A percentile compares a stretch with the other conserved stretches of the same genome.
phyloP scores from a whole-genome alignment of 2,329 filamentous ascomycete genomes.

The Cercospora zeae-maydis region DNA sequence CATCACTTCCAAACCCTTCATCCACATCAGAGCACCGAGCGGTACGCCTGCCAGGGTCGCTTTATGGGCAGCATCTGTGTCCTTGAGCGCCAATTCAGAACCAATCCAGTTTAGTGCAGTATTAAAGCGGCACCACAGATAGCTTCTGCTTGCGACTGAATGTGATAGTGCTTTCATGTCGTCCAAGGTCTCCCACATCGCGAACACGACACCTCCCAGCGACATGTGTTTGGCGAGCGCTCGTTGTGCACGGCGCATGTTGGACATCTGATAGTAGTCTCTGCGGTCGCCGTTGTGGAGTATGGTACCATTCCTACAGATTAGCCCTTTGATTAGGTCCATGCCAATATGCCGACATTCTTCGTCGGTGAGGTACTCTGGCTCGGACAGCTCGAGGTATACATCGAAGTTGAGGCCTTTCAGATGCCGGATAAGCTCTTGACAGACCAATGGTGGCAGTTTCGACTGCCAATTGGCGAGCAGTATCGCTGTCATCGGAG shows the following conservation, averaged over 20 bases:
- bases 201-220: conserved; percentile 42
- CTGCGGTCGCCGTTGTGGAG: conserved; percentile 41
- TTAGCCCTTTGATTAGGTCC: conserved; percentile 36
- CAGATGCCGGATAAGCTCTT: conserved; percentile 36
- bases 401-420: conserved; percentile 39
- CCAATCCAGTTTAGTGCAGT: conserved; percentile 47
- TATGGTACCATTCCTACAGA: conserved; percentile 42
- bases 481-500: conserved; percentile 41
- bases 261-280: conserved; percentile 45
- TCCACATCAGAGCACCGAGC: conserved; percentile 46
- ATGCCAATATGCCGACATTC: conserved; percentile 38
- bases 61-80: conserved; percentile 36
- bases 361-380: conserved; percentile 38
- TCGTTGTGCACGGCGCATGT: conserved; percentile 43
- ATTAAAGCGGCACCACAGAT: conserved; percentile 49
- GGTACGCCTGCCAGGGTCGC: conserved; percentile 35
- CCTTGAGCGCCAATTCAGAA: conserved; percentile 36
- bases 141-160: conserved; percentile 43
- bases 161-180: conserved; percentile 40
- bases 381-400: conserved; percentile 43
- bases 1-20: conserved; percentile 47
- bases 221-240: conserved; percentile 48
- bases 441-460: conserved; percentile 33
- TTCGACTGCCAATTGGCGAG: conserved; percentile 43
- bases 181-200: conserved; percentile 47